Conservation (phyloP, 768 basidiomycete species). For the Suillus lakei region DNA sequence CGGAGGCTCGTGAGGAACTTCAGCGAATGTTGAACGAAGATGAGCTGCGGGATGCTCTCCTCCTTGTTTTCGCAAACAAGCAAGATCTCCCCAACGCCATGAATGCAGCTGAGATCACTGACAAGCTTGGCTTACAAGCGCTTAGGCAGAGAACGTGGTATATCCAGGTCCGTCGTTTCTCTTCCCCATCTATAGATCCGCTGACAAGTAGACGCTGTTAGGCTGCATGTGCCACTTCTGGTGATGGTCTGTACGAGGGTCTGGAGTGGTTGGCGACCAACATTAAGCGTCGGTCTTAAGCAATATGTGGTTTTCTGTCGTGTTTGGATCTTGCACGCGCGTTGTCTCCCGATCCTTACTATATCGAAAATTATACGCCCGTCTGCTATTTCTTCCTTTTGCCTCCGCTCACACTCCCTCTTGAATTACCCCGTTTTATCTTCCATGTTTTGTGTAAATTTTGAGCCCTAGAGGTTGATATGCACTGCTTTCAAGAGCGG, state of each 20-base stretch:
- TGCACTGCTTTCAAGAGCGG: slow-evolving; percentile 16
- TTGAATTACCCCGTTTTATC: slow-evolving; percentile 27
- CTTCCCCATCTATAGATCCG: slow-evolving; percentile 10
- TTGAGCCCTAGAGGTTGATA: slow-evolving; percentile 30
- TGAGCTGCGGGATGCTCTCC: slow-evolving; percentile 96
- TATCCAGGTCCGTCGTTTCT: slow-evolving; percentile 73
- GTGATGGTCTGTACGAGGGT: slow-evolving; percentile 98
- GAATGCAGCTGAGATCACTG: slow-evolving; percentile 99
- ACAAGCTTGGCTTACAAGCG: slow-evolving; percentile 98
- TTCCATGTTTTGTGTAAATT: slow-evolving; percentile 36
- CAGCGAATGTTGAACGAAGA: slow-evolving; percentile 99
- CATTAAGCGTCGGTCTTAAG: slow-evolving; percentile 83
- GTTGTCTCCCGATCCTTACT: slow-evolving; percentile 64
- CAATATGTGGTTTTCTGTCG: slow-evolving; percentile 30
- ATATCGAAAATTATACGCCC: slow-evolving; percentile 58
- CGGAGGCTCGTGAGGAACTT: slow-evolving; percentile 98
- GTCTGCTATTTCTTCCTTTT: slow-evolving; percentile 44
- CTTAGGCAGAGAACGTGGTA: slow-evolving; percentile 98
- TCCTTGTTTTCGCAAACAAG: slow-evolving; percentile 99
- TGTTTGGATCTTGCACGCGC: slow-evolving; percentile 54
- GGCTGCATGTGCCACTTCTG: slow-evolving; percentile 98
- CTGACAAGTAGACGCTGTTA: slow-evolving; percentile 40
- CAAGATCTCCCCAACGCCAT: slow-evolving; percentile 99
- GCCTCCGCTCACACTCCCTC: slow-evolving; percentile 33
- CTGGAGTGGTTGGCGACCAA: slow-evolving; percentile 95